Evolutionary conservation across 164 flowering plant genomes (phyloP).

Genomic region (Umbellularia californica): DNA sequence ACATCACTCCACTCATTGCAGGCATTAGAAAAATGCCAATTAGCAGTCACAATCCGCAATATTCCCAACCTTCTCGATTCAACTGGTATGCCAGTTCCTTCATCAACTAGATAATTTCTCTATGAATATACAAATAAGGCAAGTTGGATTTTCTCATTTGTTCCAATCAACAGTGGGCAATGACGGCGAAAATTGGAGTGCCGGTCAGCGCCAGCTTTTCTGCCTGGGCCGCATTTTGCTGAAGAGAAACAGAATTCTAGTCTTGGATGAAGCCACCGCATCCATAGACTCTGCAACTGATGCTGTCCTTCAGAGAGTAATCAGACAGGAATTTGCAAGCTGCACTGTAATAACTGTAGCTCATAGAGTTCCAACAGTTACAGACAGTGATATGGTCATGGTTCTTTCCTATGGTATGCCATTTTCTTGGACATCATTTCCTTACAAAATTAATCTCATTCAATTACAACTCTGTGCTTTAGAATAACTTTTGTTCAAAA

Average conservation of each 20-base stretch:
- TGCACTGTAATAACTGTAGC: slow-evolving; percentile 82
- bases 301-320: slow-evolving; percentile 59
- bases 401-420: slow-evolving; percentile 77
- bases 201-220: slow-evolving; percentile 79
- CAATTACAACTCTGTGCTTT: background rate
- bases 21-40: slow-evolving; percentile 83
- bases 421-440: background rate
- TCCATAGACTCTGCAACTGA: slow-evolving; percentile 86
- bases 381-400: slow-evolving; percentile 86
- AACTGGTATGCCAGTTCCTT: slow-evolving; percentile 37
- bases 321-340: slow-evolving; percentile 57
- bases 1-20: slow-evolving; percentile 13
- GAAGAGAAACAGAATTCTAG: slow-evolving; percentile 60
- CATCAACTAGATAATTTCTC: background rate
- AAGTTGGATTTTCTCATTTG: background rate
- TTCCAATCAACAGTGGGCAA: slow-evolving; percentile 50
- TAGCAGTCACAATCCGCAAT: slow-evolving; percentile 44
- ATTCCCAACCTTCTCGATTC: slow-evolving; percentile 63
- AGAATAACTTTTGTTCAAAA: no score
- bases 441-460: background rate
- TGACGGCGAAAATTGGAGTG: slow-evolving; percentile 87
- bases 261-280: slow-evolving; percentile 90
- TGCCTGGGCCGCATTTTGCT: slow-evolving; percentile 79
- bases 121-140: background rate
- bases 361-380: slow-evolving; percentile 88